Conservation (phyloP, 1,284 basidiomycete species). For the Moesziomyces antarcticus region DNA sequence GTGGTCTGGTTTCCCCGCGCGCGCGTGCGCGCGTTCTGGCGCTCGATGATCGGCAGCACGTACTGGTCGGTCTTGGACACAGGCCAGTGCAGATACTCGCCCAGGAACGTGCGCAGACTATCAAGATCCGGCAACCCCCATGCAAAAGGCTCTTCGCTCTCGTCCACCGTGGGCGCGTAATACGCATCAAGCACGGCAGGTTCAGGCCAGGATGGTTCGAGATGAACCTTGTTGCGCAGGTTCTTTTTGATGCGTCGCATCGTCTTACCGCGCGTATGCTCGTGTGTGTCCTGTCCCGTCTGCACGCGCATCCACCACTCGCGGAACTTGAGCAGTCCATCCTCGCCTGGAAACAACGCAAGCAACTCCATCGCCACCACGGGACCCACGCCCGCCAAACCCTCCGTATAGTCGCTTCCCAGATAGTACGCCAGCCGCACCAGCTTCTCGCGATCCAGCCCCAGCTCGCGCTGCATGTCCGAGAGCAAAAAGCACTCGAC, state of each 20-base stretch:
- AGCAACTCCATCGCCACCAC: constrained; percentile 89
- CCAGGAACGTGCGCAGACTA: constrained; percentile 76
- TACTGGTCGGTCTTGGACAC: constrained; percentile 89
- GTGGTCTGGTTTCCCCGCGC: constrained; percentile 71
- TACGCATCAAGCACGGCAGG: constrained; percentile 86
- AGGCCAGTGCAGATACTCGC: constrained; percentile 86
- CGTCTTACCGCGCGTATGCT: constrained; percentile 73
- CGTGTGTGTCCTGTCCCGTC: constrained; percentile 79
- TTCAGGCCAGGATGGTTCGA: constrained; percentile 88
- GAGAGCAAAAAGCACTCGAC: constrained; percentile 91
- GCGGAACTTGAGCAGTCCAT: constrained; percentile 85
- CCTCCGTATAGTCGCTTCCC: constrained; percentile 97
- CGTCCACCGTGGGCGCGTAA: constrained; percentile 87
- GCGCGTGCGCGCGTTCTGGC: constrained; percentile 68
- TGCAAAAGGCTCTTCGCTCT: constrained; percentile 91
- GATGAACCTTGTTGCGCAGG: constrained; percentile 74
- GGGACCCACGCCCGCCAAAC: constrained; percentile 91
- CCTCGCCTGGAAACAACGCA: constrained; percentile 68
- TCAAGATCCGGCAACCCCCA: constrained; percentile 97
- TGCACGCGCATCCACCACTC: constrained; percentile 98
- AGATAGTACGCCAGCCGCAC: constrained; percentile 90
- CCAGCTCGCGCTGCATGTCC: constrained; percentile 88
- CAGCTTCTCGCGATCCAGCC: constrained; percentile 85
- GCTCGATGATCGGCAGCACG: constrained; percentile 88
- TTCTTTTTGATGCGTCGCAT: constrained; percentile 64